Base-by-base conservation (phyloP, 768 basidiomycete genomes). In the Crucibulum laeve region DNA sequence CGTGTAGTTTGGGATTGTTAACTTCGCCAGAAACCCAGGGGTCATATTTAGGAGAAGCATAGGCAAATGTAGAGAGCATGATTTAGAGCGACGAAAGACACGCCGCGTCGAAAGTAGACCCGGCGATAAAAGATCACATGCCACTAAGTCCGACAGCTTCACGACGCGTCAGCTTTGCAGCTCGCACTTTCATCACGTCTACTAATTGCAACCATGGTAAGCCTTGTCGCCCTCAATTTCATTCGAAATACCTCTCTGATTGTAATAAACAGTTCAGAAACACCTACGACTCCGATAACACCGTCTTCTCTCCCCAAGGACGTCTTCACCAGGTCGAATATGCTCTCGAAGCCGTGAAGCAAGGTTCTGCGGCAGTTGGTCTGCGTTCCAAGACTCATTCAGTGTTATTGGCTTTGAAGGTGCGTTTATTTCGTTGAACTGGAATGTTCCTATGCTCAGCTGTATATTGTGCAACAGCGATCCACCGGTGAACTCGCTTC, bases 271-370 rank as follows among this genome's bases (percentile, higher is more conserved):
- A 92, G 90, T 92, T 91, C 61, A 76, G 93, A 56, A 96, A 96
- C 62, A 95, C 93, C 2, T 98, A 98, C 72, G 95, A 98, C 68
- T 95, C 92, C 36, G 95, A 98, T 69, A 97, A 96, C 69, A 97
- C 93, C 33, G 93, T 93, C 53, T 92, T 93, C 73, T 91, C 87
- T 3, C 95, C 94, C 0, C 95, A 96, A 74, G 93, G 95, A 46
- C 86, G 95, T 32, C 76, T 98, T 40, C 95, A 97, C 65, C 91
- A 96, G 62, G 93, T 96, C 54, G 94, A 96, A 68, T 96, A 99
- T 79, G 94, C 96, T 1, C 82, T 97, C 42, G 96, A 99, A 68
- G 96, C 96, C 46, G 95, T 99, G 53, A 99, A 99, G 76, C 96
- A 98, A 61, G 96, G 96, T 50, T 97, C 94, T 47, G 96, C 96